Percentiles rank a stretch among this genome's conserved stretches.
Evolutionary conservation across 2,329 filamentous ascomycete species (phyloP).

Genomic region (Helicocarpus griseus): DNA sequence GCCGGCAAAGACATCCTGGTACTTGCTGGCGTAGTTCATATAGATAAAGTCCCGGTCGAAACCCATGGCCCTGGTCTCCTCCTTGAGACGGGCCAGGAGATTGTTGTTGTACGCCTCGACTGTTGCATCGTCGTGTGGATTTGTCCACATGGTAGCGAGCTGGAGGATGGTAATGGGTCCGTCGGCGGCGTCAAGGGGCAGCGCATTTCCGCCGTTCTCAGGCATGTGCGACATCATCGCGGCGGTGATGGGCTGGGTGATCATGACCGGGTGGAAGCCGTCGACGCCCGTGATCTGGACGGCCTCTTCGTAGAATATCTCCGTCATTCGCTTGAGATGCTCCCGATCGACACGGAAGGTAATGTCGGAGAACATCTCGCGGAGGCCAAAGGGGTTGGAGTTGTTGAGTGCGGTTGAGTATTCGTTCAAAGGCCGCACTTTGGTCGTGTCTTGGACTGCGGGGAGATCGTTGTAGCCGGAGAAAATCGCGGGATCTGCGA

Average conservation of each 20-base stretch:
- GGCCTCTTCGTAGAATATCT: background rate
- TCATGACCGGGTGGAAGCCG: background rate
- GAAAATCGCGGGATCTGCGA: background rate
- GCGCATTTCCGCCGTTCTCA: constrained; percentile 25
- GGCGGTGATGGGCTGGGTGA: constrained; percentile 24
- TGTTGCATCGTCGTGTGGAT: background rate
- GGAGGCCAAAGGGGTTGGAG: background rate
- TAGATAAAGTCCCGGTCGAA: constrained; percentile 10
- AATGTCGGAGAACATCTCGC: background rate
- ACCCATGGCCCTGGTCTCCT: constrained; percentile 5
- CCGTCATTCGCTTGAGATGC: background rate
- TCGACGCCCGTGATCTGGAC: background rate
- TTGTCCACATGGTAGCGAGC: background rate
- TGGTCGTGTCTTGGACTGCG: background rate
- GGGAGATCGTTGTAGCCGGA: background rate
- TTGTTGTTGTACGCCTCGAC: background rate
- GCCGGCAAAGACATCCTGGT: constrained; percentile 10
- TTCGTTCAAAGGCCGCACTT: background rate
- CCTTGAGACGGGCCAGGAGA: background rate
- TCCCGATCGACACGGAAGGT: background rate
- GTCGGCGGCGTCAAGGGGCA: constrained; percentile 20
- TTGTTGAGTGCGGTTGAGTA: background rate
- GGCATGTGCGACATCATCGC: constrained; percentile 21
- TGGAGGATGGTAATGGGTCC: constrained; percentile 12
- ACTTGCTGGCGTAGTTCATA: constrained; percentile 11